Conservation (phyloP, 2,329 filamentous ascomycete genomes). For the Cytospora piceicola region DNA sequence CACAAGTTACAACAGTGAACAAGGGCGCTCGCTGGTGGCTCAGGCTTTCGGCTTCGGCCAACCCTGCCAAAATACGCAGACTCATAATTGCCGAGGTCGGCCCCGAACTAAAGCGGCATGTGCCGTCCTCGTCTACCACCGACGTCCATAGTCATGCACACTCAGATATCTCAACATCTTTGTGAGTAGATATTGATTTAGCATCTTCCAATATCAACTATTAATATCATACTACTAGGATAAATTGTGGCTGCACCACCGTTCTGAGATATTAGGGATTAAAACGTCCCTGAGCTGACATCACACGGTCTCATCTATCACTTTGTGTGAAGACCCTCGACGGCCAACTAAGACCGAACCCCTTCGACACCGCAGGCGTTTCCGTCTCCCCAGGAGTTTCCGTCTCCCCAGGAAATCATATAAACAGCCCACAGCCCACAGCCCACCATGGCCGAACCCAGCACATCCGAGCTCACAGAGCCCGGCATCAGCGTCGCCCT, state of each 20-base stretch:
- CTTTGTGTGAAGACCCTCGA: not conserved
- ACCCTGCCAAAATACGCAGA: not conserved
- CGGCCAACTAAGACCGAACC: not conserved
- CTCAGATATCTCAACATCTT: not conserved
- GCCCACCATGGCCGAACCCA: slow-evolving; percentile 34
- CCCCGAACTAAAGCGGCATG: not conserved
- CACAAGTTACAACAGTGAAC: not conserved
- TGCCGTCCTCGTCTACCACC: not conserved
- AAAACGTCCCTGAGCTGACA: not conserved
- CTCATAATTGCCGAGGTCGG: not conserved
- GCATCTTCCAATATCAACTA: not conserved
- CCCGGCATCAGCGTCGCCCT: slow-evolving; percentile 65
- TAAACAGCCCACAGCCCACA: not conserved
- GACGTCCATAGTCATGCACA: not conserved
- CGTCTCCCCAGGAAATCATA: not conserved
- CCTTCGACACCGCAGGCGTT: not conserved
- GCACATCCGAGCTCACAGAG: slow-evolving; percentile 4
- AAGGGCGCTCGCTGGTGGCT: not conserved
- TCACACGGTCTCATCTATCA: not conserved
- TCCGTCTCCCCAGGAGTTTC: too few species aligned
- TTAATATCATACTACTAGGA: not conserved
- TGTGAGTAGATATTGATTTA: not conserved
- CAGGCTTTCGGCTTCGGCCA: not conserved
- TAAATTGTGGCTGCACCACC: not conserved
- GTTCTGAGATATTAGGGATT: not conserved